Evolutionary conservation across 169 alveolate genomes (phyloP).

Genomic region (Plasmodium knowlesi): DNA sequence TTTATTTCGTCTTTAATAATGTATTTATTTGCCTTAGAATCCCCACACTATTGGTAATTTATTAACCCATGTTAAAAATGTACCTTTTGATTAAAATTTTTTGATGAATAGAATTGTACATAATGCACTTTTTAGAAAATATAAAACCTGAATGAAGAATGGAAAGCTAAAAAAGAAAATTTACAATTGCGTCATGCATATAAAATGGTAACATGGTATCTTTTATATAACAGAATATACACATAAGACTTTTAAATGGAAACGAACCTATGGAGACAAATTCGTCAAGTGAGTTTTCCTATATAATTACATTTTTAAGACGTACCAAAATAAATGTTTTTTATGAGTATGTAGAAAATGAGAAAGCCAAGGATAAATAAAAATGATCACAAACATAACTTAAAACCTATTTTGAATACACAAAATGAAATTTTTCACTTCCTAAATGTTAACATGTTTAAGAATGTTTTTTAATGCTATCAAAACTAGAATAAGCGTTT

Average conservation of each 20-base stretch:
- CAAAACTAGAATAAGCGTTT: not conserved
- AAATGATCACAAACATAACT: not conserved
- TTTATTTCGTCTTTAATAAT: not conserved
- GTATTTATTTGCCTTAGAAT: not conserved
- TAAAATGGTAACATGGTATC: not conserved
- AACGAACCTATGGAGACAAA: not conserved
- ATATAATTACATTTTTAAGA: not conserved
- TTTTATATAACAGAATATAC: not conserved
- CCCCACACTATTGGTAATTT: not conserved
- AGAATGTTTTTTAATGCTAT: not conserved
- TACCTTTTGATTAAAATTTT: not conserved
- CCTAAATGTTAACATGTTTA: not conserved
- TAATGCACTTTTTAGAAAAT: not conserved
- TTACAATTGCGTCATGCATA: not conserved
- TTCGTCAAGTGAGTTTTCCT: not conserved
- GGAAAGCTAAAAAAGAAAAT: not conserved
- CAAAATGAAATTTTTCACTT: not conserved
- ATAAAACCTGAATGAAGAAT: not conserved
- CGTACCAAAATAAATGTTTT: not conserved
- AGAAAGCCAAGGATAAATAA: not conserved
- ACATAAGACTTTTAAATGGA: not conserved
- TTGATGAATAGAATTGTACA: not conserved
- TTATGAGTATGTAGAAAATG: not conserved
- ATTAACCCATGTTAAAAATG: not conserved
- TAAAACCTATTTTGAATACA: not conserved